Evolutionary conservation across 2,329 filamentous ascomycete genomes (phyloP).

Genomic region (Cadophora luteo-olivacea): DNA sequence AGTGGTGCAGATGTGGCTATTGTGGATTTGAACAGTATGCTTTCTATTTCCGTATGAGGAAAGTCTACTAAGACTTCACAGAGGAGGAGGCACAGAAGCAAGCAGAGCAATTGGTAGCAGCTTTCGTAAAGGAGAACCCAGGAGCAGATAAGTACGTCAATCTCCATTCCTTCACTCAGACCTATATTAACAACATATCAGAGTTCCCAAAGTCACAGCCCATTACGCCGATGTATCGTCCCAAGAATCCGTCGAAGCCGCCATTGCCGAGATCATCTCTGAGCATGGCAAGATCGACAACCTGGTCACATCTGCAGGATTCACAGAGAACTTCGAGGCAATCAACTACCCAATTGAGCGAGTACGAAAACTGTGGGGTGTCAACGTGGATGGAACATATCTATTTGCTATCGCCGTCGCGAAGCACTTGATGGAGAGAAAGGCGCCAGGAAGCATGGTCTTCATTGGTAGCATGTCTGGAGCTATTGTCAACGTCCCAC

Average conservation of each 20-base stretch:
- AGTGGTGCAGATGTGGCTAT: conserved; percentile 90
- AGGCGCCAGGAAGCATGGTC: conserved; percentile 83
- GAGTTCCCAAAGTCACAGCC: conserved; percentile 82
- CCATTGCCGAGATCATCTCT: conserved; percentile 72
- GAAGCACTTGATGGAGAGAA: conserved; percentile 85
- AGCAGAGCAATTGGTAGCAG: conserved; percentile 73
- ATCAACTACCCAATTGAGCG: conserved; percentile 90
- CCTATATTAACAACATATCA: conserved; percentile 43
- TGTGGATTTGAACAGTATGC: conserved; percentile 89
- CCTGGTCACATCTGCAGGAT: conserved; percentile 94
- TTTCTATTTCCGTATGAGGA: not conserved
- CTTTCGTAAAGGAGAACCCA: conserved; percentile 82
- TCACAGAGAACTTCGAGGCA: conserved; percentile 95
- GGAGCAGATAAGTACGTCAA: conserved; percentile 66
- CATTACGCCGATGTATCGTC: conserved; percentile 90
- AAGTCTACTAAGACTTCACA: conserved; percentile 51
- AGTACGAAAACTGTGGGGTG: conserved; percentile 91
- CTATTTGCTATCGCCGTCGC: conserved; percentile 85
- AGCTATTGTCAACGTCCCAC: conserved; percentile 91
- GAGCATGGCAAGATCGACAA: conserved; percentile 86
- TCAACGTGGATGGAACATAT: conserved; percentile 94
- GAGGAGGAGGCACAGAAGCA: conserved; percentile 85
- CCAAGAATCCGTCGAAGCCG: conserved; percentile 76
- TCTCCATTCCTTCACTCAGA: conserved; percentile 6
- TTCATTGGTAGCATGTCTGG: conserved; percentile 97